Conservation (phyloP, 2,329 filamentous ascomycete species). For the Trichoderma polysporum region DNA sequence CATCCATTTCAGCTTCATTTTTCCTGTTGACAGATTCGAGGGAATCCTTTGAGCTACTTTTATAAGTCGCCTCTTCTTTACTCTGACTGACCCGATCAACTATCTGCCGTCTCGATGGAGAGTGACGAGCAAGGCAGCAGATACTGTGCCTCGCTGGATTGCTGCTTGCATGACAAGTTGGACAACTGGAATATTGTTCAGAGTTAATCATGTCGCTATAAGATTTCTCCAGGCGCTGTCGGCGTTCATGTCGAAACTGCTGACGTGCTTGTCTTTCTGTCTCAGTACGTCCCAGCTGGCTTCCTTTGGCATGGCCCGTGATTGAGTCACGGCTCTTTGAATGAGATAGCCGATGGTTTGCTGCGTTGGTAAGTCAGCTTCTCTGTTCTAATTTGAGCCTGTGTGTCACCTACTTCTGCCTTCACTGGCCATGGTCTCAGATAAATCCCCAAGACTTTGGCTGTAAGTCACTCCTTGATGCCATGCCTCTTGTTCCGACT, state of each 20-base stretch:
- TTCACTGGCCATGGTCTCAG: neutral
- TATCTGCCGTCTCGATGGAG: neutral
- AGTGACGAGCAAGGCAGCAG: conserved; percentile 18
- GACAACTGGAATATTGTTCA: neutral
- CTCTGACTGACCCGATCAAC: neutral
- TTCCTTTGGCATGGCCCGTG: neutral
- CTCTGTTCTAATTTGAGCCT: neutral
- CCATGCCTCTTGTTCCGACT: neutral
- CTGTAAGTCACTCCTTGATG: neutral
- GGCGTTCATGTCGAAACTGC: conserved; percentile 8
- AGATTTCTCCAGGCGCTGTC: conserved; percentile 4
- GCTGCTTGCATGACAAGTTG: conserved; percentile 2
- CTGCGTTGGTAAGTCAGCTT: neutral
- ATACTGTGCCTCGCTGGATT: conserved; percentile 12
- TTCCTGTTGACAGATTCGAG: neutral
- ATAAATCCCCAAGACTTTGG: neutral
- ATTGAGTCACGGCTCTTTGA: conserved; percentile 4
- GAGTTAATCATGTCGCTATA: neutral
- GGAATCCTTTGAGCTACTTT: neutral
- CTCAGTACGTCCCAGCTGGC: neutral
- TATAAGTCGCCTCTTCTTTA: neutral
- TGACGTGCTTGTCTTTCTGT: neutral
- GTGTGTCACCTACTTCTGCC: neutral
- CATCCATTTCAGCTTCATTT: neutral
- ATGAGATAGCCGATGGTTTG: neutral